These are phyloP conservation scores for Mrakia blollopis DNA, from an alignment of 768 basidiomycete genomes.

Conservation along the genomic window DNA sequence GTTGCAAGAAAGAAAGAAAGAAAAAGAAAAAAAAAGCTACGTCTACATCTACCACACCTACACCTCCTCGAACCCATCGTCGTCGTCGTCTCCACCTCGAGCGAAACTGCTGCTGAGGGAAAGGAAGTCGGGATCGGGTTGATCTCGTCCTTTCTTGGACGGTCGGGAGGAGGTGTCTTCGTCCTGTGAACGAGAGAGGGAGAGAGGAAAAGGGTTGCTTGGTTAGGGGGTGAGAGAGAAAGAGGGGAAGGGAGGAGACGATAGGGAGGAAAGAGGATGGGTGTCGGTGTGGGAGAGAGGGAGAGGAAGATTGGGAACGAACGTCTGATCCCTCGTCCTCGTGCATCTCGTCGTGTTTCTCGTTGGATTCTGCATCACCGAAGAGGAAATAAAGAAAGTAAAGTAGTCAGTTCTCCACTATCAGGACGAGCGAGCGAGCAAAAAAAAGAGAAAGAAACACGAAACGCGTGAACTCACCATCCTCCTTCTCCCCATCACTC, in stretches of 20 bases:
- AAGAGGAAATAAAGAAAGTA: too few species aligned
- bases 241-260: not conserved
- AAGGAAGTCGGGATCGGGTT: not conserved
- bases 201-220: not conserved
- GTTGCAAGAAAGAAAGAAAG: not conserved
- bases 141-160: not conserved
- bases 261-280: not conserved
- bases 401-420: too few species aligned
- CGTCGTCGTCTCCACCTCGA: slow-evolving; percentile 8
- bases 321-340: not conserved
- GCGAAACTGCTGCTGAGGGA: slow-evolving; percentile 12
- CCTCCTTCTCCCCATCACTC: not conserved
- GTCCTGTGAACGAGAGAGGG: not conserved
- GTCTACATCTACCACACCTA: not conserved
- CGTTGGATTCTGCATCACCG: not conserved
- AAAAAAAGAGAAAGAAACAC: not conserved
- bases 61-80: slow-evolving; percentile 30
- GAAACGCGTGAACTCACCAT: not conserved
- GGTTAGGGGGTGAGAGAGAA: not conserved
- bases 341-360: slow-evolving; percentile 21
- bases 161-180: not conserved
- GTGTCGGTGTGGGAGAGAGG: too few species aligned
- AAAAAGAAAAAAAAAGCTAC: not conserved
- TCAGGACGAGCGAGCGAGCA: too few species aligned
- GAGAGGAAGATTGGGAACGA: too few species aligned